Evolutionary conservation across 2,329 filamentous ascomycete genomes (phyloP), one percentile per base, ranked within the genome.

Genomic region (Leptographium wingfieldii): DNA sequence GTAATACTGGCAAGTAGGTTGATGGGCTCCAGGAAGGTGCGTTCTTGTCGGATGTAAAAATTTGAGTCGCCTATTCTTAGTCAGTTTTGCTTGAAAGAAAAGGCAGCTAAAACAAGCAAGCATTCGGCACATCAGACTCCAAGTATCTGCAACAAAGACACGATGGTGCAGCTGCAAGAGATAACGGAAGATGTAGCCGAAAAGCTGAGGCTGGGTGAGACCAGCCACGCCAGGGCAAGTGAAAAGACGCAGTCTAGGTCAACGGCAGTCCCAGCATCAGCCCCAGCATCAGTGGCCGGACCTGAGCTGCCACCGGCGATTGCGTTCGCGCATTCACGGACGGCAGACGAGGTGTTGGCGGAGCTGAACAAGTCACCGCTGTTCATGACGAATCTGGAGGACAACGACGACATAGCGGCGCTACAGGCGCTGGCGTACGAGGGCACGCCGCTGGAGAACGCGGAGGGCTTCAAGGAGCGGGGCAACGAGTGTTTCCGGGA

Each of bases 351-450:
- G 66, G 76, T 83, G 40, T 70, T 79, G 60, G 77, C 77, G 11
- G 81, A 84, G 56, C 72, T 84, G 51, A 82, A 82, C 70, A 77
- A 77, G 69, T 81, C 77, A 38, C 94, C 94, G 7, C 80, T 99
- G 46, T 99, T 99, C 78, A 99, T 99, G 94, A 97, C 91, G 35
- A 86, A 89, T 66, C 79, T 96, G 40, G 89, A 89, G 67, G 88
- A 95, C 64, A 96, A 96, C 69, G 78, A 87, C 63, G 85, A 88
- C 66, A 78, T 96, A 0, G 91, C 95, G 67, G 95, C 94, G 0
- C 79, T 99, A 62, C 87, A 89, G 69, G 92, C 94, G 0, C 77
- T 99, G 48, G 90, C 90, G 35, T 96, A 96, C 70, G 94, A 99
- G 75, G 95, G 94, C 25, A 92, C 91, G 10, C 84, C 89, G 56